phyloP scores from a whole-genome alignment of 2,329 filamentous ascomycete species.

The Talaromyces sp. region DNA sequence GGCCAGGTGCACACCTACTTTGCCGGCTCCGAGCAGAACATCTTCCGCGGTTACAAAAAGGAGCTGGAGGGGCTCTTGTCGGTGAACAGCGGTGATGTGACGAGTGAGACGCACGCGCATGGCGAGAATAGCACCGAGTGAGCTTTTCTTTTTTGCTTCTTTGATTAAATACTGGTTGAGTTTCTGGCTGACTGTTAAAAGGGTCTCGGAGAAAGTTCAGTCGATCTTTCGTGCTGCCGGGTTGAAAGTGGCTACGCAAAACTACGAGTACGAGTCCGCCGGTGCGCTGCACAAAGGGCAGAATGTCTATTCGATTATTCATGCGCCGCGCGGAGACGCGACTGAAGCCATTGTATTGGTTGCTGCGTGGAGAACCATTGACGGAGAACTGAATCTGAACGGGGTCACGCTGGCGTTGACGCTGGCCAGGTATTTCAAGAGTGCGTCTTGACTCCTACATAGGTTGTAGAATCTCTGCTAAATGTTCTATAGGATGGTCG shows the following conservation, averaged over 20 bases:
- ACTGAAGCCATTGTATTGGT: constrained; percentile 95
- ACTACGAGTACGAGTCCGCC: constrained; percentile 77
- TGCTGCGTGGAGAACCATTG: constrained; percentile 79
- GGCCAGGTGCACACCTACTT: constrained; percentile 99
- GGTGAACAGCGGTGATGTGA: constrained; percentile 11
- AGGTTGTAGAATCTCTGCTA: background rate
- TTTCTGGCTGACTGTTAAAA: constrained; percentile 12
- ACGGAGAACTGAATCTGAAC: constrained; percentile 73
- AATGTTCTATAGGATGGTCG: constrained; percentile 64
- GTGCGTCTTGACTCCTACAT: constrained; percentile 35
- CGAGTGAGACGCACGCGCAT: constrained; percentile 24
- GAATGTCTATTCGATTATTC: constrained; percentile 89
- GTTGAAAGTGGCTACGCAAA: constrained; percentile 81
- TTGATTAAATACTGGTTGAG: background rate
- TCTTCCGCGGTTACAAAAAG: constrained; percentile 83
- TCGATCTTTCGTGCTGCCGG: constrained; percentile 72
- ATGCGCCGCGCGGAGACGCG: constrained; percentile 89
- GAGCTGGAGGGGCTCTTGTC: constrained; percentile 60
- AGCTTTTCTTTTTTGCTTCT: background rate
- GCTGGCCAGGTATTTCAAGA: constrained; percentile 88
- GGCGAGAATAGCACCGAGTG: constrained; percentile 8
- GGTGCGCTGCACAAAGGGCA: constrained; percentile 71
- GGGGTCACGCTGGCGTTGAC: constrained; percentile 83
- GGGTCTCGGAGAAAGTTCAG: constrained; percentile 65
- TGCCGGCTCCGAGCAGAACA: constrained; percentile 88